A percentile compares a stretch with the other conserved stretches of the same genome.
phyloP scores from a whole-genome alignment of 495 filamentous ascomycete genomes.

The Penicillium macrosclerotiorum region DNA sequence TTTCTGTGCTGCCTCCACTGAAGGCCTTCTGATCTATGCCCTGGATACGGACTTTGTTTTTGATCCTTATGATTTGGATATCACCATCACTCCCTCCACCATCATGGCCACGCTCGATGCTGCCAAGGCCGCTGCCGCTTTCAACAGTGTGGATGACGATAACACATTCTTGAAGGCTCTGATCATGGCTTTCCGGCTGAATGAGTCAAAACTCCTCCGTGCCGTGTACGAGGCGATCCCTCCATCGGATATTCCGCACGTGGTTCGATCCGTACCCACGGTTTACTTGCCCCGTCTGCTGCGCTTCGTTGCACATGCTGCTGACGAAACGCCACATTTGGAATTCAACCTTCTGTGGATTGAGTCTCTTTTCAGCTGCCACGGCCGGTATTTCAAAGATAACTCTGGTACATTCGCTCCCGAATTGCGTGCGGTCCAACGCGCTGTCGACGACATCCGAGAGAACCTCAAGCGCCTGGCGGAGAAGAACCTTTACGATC shows the following conservation, averaged over 20 bases:
- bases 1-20: slow-evolving; percentile 93
- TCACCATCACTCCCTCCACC: slow-evolving; percentile 80
- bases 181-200: slow-evolving; percentile 95
- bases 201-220: slow-evolving; percentile 72
- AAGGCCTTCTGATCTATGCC: slow-evolving; percentile 89
- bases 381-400: slow-evolving; percentile 80
- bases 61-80: slow-evolving; percentile 93
- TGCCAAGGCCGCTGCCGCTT: slow-evolving; percentile 30
- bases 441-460: slow-evolving; percentile 73
- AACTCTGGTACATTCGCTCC: slow-evolving; percentile 71
- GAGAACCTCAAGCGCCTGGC: slow-evolving; percentile 70
- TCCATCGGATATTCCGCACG: slow-evolving; percentile 67
- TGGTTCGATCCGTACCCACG: slow-evolving; percentile 73
- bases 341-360: slow-evolving; percentile 95
- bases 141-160: slow-evolving; percentile 43
- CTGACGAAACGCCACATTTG: slow-evolving; percentile 87
- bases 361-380: slow-evolving; percentile 74
- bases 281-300: slow-evolving; percentile 84
- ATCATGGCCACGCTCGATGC: slow-evolving; percentile 71
- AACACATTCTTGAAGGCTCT: slow-evolving; percentile 86
- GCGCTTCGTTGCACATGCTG: slow-evolving; percentile 79
- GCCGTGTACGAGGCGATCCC: slow-evolving; percentile 85
- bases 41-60: slow-evolving; percentile 76
- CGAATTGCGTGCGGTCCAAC: slow-evolving; percentile 75
- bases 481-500: slow-evolving; percentile 80